phyloP scores from a whole-genome alignment of 805 yeast species.

The Candida railenensis region DNA sequence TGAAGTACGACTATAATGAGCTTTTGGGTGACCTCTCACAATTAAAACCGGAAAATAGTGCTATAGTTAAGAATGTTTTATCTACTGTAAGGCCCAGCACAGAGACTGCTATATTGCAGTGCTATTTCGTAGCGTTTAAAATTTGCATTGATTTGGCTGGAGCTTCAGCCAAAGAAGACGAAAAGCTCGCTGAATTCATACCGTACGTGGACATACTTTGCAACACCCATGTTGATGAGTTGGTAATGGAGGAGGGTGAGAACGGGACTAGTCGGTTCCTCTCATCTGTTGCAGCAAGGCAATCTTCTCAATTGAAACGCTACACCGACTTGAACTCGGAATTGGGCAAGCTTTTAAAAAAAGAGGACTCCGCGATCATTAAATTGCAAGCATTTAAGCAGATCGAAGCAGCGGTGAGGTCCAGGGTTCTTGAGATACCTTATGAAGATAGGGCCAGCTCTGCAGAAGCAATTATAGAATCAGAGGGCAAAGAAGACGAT shows the following conservation, averaged over 20 bases:
- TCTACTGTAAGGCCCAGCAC: slow-evolving; percentile 19
- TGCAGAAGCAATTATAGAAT: slow-evolving; percentile 41
- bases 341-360: background rate
- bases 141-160: slow-evolving; percentile 5
- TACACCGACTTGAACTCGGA: background rate
- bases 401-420: slow-evolving; percentile 47
- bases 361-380: slow-evolving; percentile 4
- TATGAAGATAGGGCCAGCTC: slow-evolving; percentile 25
- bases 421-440: slow-evolving; percentile 69
- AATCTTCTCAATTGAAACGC: background rate
- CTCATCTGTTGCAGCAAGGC: background rate
- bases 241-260: slow-evolving; percentile 7
- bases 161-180: background rate
- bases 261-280: slow-evolving; percentile 2
- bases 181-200: slow-evolving; percentile 6
- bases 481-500: slow-evolving; percentile 59
- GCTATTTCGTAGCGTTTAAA: slow-evolving; percentile 25
- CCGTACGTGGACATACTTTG: slow-evolving; percentile 19
- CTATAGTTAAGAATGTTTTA: slow-evolving; percentile 13
- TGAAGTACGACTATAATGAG: slow-evolving; percentile 20
- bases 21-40: slow-evolving; percentile 17
- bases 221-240: slow-evolving; percentile 13
- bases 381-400: slow-evolving; percentile 24
- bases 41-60: slow-evolving; percentile 16
- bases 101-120: slow-evolving; percentile 27